Evolutionary conservation across 768 basidiomycete genomes (phyloP), one percentile per base, ranked within the genome.

Genomic region (Leccinum disarticulatum): DNA sequence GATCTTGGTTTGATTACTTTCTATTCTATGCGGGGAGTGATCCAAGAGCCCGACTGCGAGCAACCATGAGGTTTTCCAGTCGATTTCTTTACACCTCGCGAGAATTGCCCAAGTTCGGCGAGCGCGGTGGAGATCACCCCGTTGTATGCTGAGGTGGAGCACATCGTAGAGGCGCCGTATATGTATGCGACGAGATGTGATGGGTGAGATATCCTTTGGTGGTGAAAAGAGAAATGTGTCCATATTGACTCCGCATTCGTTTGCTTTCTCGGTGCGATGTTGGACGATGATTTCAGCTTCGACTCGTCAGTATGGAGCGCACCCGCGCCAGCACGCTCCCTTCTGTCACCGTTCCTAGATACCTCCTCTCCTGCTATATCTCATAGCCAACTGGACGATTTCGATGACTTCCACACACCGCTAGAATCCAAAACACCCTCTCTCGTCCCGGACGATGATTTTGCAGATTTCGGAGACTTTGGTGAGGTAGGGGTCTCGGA

Each of bases 391-490:
- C 77, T 82, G 65, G 82, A 87, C 57, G 84, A 85, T 56, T 86
- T 86, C 66, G 74, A 74, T 22, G 74, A 77, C 60, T 79, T 82
- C 56, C 80, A 81, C 66, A 80, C 72, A 82, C 82, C 62, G 71
- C 76, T 62, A 68, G 76, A 61, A 62, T 82, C 83, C 35, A 76
- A 79, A 30, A 81, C 77, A 1, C 70, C 74, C 25, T 74, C 73
- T 25, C 49, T 75, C 15, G 70, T 51, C 17, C 74, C 70, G 14
- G 87, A 90, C 50, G 93, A 92, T 64, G 90, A 92, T 59, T 92
- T 92, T 73, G 90, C 86, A 53, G 91, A 93, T 64, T 93, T 93
- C 73, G 91, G 88, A 17, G 93, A 94, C 68, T 93, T 93, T 72
- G 91, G 86, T 65, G 90, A 90, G 62, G 85, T 73, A 27, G 81